Evolutionary conservation across 805 yeast species (phyloP).

Genomic region (Candida verbasci): DNA sequence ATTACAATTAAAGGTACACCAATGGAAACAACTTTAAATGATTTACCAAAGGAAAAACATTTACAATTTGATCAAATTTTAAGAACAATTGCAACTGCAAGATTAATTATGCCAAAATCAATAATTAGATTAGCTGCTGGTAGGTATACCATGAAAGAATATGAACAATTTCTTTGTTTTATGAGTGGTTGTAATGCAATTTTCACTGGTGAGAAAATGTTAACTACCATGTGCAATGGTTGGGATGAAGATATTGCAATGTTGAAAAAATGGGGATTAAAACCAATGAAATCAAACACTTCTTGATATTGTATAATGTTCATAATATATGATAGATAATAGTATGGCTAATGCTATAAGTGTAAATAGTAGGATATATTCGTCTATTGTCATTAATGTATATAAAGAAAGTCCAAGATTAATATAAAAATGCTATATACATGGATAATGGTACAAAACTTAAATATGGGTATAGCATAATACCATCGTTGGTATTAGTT

Average conservation of each 20-base stretch:
- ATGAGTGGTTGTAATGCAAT: conserved; percentile 78
- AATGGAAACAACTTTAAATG: conserved; percentile 50
- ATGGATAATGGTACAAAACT: conserved; percentile 1
- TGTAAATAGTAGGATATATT: background rate
- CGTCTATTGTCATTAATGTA: no score
- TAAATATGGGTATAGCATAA: conserved; percentile 1
- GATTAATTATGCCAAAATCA: conserved; percentile 67
- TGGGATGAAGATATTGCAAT: conserved; percentile 77
- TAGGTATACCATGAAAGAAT: conserved; percentile 73
- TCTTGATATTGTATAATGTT: background rate
- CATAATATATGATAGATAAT: background rate
- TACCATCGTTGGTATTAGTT: background rate
- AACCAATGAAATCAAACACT: conserved; percentile 44
- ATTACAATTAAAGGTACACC: conserved; percentile 82
- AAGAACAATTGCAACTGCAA: conserved; percentile 71
- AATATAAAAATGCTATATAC: conserved; percentile 3
- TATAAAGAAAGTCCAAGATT: background rate
- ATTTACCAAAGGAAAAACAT: conserved; percentile 34
- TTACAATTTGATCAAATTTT: conserved; percentile 59
- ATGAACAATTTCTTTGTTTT: conserved; percentile 71
- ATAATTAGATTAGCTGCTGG: conserved; percentile 79
- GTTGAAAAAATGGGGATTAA: conserved; percentile 67
- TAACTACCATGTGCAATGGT: conserved; percentile 78
- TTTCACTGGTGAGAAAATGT: conserved; percentile 76
- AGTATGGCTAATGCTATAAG: background rate